Base-by-base conservation (phyloP, 805 yeast species). In the Zygotorulaspora danielsina region DNA sequence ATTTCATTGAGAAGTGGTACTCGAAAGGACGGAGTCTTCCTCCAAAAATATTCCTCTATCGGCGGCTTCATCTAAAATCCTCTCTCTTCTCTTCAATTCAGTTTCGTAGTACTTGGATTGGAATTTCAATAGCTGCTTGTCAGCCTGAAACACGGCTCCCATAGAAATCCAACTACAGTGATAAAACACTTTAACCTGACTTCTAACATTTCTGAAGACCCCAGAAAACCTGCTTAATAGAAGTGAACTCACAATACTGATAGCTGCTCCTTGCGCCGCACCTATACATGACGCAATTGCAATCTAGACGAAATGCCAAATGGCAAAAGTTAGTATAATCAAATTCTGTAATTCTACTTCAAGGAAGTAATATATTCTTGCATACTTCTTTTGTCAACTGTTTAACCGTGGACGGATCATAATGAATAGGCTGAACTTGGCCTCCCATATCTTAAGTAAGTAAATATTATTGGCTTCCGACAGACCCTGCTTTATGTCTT, bases 31-130 rank as follows among this genome's bases (percentile, higher is more conserved):
- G 16, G 49, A 39, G 9, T 54, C 65, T 29, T 66, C 71, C 37
- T 69, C 72, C 28, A 69, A 40, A 34, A 65, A 69, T 12, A 67
- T 54, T 3, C 73, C 75, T 39, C 69, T 58, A 19, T 70, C 73
- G 9, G 73, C 73, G 19, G 73, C 73, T 26, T 67, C 70, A 41
- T 68, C 69, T 28, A 69, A 38, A 17, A 67, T 51, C 32, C 51
- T 59, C 25, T 53, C 54, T 44, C 71, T 59, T 47, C 68, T 59
- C n/a, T 42, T 44, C 29, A 51, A 41, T 40, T 69, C 70, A 15
- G 61, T 61, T 6, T 42, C 50, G 42, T 59, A 63, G 22, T 61
- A 50, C 31, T 64, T 56, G 19, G 57, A 48, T 38, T 67, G 68
- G 46, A 66, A 66, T 17, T 48, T 58, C 16, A 63, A 33, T 24